Conservation (phyloP, 2,329 filamentous ascomycete species). For the Xylogone sp. region DNA sequence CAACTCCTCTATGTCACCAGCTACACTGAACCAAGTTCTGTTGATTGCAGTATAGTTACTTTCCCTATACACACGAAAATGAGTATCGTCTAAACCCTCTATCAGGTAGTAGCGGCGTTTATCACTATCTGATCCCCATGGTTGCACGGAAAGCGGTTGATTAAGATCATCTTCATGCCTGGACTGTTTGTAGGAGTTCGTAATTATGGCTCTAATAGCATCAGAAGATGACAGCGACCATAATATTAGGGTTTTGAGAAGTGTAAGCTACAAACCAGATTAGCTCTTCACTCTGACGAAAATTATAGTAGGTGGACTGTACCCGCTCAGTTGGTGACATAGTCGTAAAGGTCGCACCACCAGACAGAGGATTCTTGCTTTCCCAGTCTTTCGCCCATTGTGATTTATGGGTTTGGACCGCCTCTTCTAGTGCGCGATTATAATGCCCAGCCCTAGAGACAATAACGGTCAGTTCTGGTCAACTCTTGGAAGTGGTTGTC, state of each 20-base stretch:
- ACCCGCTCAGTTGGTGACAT: constrained; percentile 83
- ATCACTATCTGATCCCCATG: constrained; percentile 86
- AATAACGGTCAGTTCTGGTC: constrained; percentile 6
- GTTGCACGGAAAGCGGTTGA: constrained; percentile 82
- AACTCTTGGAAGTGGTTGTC: too few species aligned
- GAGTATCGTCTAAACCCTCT: constrained; percentile 90
- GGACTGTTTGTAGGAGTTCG: constrained; percentile 82
- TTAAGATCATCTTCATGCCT: constrained; percentile 77
- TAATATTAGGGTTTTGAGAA: constrained; percentile 77
- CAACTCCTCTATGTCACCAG: constrained; percentile 85
- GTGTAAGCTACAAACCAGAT: constrained; percentile 58
- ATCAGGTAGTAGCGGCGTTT: constrained; percentile 92
- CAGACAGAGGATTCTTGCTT: constrained; percentile 76
- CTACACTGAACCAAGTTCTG: constrained; percentile 87
- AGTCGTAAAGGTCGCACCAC: constrained; percentile 73
- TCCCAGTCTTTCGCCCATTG: constrained; percentile 90
- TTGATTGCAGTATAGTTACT: constrained; percentile 76
- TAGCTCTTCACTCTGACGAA: not conserved
- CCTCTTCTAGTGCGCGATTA: constrained; percentile 88
- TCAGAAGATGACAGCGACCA: constrained; percentile 93
- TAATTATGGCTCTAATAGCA: constrained; percentile 73
- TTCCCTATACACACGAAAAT: constrained; percentile 91
- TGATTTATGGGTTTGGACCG: constrained; percentile 74
- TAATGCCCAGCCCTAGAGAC: constrained; percentile 78
- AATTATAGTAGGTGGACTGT: constrained; percentile 27